Conservation (phyloP, 805 yeast species). For the Millerozyma miso region DNA sequence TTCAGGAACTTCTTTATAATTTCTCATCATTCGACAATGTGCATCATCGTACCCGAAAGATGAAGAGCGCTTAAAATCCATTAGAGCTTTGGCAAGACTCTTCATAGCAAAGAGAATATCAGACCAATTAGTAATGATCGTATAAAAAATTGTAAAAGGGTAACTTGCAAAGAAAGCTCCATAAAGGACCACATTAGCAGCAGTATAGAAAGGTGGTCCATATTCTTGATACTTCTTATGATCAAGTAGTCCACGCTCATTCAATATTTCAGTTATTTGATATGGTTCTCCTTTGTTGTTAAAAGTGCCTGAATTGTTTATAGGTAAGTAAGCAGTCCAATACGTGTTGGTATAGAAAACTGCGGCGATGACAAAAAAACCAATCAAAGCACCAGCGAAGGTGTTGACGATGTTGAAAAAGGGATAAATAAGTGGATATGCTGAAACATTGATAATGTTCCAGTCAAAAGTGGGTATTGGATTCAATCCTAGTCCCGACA, state of each 20-base stretch:
- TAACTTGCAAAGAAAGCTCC: constrained; percentile 14
- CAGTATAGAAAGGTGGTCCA: constrained; percentile 25
- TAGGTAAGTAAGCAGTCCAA: constrained; percentile 28
- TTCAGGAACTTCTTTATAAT: constrained; percentile 34
- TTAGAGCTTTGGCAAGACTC: neutral
- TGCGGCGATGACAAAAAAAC: constrained; percentile 20
- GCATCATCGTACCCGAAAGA: constrained; percentile 19
- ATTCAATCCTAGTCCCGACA: constrained; percentile 44
- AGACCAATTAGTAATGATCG: too few relatives aligned
- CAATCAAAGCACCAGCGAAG: constrained; percentile 21
- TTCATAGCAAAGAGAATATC: neutral
- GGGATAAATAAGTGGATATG: constrained; percentile 19
- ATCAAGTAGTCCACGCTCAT: constrained; percentile 23
- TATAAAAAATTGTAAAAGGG: neutral
- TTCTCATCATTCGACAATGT: constrained; percentile 26
- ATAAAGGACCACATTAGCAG: constrained; percentile 21
- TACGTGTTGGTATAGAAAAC: constrained; percentile 23
- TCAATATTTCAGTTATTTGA: constrained; percentile 31
- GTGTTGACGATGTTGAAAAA: constrained; percentile 20
- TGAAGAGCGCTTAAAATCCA: constrained; percentile 4
- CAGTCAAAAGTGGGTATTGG: constrained; percentile 42
- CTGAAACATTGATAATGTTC: constrained; percentile 16
- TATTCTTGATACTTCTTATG: constrained; percentile 14
- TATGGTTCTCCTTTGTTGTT: constrained; percentile 21
- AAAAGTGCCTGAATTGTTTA: constrained; percentile 16